Conservation (phyloP, 1,139 yeast genomes). For the Ogataea hybrid region DNA sequence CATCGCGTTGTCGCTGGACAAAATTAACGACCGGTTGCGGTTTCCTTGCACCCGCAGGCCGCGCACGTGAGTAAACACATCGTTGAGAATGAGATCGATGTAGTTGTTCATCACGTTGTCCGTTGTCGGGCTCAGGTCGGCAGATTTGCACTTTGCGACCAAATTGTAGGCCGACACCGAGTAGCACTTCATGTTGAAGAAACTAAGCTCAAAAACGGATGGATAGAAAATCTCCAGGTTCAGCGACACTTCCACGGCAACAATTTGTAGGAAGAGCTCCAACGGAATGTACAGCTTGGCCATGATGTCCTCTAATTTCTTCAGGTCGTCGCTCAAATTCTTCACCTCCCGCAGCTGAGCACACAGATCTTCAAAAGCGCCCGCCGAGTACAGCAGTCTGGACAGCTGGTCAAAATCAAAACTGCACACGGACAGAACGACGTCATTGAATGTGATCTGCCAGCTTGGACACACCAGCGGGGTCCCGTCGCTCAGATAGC, state of each 20-base stretch:
- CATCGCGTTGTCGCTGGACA: slow-evolving; percentile 82
- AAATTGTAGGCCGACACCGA: slow-evolving; percentile 19
- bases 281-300: slow-evolving; percentile 56
- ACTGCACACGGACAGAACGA: slow-evolving; percentile 49
- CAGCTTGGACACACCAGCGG: slow-evolving; percentile 80
- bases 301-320: slow-evolving; percentile 24
- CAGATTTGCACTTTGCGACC: slow-evolving; percentile 19
- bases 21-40: slow-evolving; percentile 61
- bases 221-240: slow-evolving; percentile 84
- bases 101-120: slow-evolving; percentile 58
- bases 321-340: slow-evolving; percentile 8
- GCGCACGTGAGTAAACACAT: slow-evolving; percentile 77
- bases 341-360: slow-evolving; percentile 34
- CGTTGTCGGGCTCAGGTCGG: slow-evolving; percentile 33
- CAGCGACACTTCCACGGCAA: slow-evolving; percentile 62
- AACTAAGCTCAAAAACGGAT: slow-evolving; percentile 40
- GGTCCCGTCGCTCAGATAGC: slow-evolving; percentile 77
- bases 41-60: slow-evolving; percentile 39
- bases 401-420: slow-evolving; percentile 44
- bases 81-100: slow-evolving; percentile 70
- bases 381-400: slow-evolving; percentile 39
- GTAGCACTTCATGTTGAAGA: slow-evolving; percentile 24
- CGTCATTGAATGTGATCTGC: slow-evolving; percentile 54
- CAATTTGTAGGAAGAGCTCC: slow-evolving; percentile 51
- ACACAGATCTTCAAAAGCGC: slow-evolving; percentile 35